phyloP scores from a whole-genome alignment of 225 moss, liverwort and hornwort genomes.

The Climacium dendroides region DNA sequence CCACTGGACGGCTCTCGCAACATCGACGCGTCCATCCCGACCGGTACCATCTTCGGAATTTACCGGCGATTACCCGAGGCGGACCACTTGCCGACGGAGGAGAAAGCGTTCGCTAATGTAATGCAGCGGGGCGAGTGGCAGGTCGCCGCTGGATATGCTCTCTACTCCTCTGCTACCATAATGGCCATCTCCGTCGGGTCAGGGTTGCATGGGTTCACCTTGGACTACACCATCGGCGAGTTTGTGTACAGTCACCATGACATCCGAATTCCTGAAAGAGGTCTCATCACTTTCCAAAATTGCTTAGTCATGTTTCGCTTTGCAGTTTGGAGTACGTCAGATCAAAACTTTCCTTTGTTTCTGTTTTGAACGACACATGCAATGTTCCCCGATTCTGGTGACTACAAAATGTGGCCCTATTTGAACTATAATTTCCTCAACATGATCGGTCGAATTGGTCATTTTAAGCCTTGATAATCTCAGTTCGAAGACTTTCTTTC shows the following conservation, averaged over 20 bases:
- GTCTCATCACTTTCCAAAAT: conserved; percentile 1
- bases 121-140: conserved; percentile 73
- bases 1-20: conserved; percentile 97
- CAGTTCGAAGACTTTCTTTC: background rate
- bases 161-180: conserved; percentile 94
- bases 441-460: background rate
- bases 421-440: background rate
- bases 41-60: conserved; percentile 93
- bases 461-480: background rate
- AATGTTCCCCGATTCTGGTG: background rate
- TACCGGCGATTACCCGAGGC: conserved; percentile 43
- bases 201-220: conserved; percentile 75
- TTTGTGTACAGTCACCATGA: conserved; percentile 75
- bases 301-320: background rate
- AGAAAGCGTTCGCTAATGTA: conserved; percentile 61
- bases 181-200: conserved; percentile 65
- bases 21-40: conserved; percentile 93
- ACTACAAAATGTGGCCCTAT: background rate
- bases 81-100: conserved; percentile 37
- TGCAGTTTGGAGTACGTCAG: background rate
- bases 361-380: background rate
- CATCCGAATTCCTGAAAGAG: conserved; percentile 84
- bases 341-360: background rate
- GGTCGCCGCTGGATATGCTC: conserved; percentile 81
- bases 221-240: conserved; percentile 68